Evolutionary conservation across 2,329 filamentous ascomycete species (phyloP).

Genomic region (Cordyceps cateniannulata): DNA sequence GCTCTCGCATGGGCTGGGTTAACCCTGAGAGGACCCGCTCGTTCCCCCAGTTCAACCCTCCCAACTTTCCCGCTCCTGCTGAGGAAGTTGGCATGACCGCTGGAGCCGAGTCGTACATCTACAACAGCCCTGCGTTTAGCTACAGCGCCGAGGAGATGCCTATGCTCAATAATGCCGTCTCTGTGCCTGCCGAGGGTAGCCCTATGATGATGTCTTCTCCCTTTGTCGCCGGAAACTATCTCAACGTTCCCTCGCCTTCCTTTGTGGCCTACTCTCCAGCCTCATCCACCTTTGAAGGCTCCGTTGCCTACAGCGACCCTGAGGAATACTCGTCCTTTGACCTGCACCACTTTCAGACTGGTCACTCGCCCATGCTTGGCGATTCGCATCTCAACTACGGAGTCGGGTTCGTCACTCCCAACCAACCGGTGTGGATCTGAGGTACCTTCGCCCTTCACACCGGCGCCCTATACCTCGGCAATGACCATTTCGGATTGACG

Average conservation of each 20-base stretch:
- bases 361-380: conserved; percentile 40
- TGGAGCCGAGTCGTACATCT: conserved; percentile 40
- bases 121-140: conserved; percentile 53
- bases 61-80: conserved; percentile 43
- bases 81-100: conserved; percentile 38
- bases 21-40: conserved; percentile 53
- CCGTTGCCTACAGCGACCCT: conserved; percentile 55
- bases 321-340: conserved; percentile 50
- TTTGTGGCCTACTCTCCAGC: conserved; percentile 56
- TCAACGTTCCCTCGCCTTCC: conserved; percentile 57
- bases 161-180: conserved; percentile 43
- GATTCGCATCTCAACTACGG: conserved; percentile 36
- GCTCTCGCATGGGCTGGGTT: conserved; percentile 61
- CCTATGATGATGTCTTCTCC: conserved; percentile 52
- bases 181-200: conserved; percentile 44
- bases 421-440: conserved; percentile 56
- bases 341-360: conserved; percentile 35
- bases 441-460: conserved; percentile 32
- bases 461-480: conserved; percentile 31
- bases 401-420: conserved; percentile 57
- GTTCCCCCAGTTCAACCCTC: conserved; percentile 54
- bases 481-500: conserved; percentile 48
- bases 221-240: conserved; percentile 49
- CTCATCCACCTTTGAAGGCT: conserved; percentile 57
- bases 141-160: conserved; percentile 59